Base-by-base conservation (phyloP, 148 eudicot genomes). In the Suaeda aralocaspica region DNA sequence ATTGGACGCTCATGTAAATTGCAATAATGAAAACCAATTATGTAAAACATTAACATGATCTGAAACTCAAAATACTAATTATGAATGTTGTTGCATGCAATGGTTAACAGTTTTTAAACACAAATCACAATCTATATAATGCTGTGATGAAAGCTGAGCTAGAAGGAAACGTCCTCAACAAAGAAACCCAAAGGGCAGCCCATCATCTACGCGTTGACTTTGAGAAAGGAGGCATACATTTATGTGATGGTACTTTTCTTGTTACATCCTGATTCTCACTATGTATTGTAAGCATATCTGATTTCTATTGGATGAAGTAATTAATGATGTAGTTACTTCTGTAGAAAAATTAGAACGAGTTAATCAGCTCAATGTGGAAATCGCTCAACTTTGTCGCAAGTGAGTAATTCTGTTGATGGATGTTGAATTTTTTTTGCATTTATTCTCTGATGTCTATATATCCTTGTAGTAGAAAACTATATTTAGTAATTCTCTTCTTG, bases 201-300 rank as follows among this genome's bases (percentile, higher is more conserved):
- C 82, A 76, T 76, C 74, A 79, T 71, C 76, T 91, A 56, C 95
- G 98, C 57, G 74, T 78, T 74, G 98, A 94, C 76, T 87, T 94
- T 77, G 98, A 94, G 82, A 94, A 89, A 86, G 97, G 98, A 42
- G 98, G 98, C 82, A 87, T 94, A 80, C 98, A 94, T 84, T 92
- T 94, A 30, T 39, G 80, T 67, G 65, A 76, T 62, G 97, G 98
- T 93, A 88, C 60, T 62, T 31, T n/a, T 49, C 58, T 16, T 60
- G 28, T 70, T 46, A 60, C 74, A 29, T 71, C 19, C 30, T 21
- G 68, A 69, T 76, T 29, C 25, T 57, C 30, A 29, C 22, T 62
- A 24, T 71, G 33, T n/a, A 46, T 45, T 58, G 39, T 66, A 29
- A 49, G 22, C 58, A 5, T 49, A 26, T 61, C 13, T 28, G 18